Conservation (phyloP, 2,329 filamentous ascomycete species). For the Verticillium zaregamsianum region DNA sequence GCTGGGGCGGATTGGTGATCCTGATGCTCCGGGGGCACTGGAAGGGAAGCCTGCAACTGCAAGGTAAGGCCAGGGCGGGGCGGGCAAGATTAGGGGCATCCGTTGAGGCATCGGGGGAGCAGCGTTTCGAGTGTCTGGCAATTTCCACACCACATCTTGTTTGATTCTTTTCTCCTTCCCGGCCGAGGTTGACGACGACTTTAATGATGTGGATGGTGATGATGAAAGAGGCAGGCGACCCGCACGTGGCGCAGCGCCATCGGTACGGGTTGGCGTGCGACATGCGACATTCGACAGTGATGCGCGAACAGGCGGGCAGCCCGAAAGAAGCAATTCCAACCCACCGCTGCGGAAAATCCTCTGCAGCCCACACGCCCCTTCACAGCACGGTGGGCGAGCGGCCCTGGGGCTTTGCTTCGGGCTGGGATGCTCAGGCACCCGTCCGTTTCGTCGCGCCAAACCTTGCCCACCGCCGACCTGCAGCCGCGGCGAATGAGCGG, state of each 20-base stretch:
- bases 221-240: not conserved
- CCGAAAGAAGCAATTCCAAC: not conserved
- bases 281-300: not conserved
- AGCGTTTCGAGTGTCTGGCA: not conserved
- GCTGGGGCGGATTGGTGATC: not conserved
- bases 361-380: not conserved
- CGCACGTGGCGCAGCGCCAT: not conserved
- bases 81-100: not conserved
- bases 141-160: not conserved
- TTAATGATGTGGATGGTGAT: not conserved
- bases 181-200: not conserved
- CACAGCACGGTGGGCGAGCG: not conserved
- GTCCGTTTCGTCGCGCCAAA: not conserved
- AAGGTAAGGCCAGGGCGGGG: not conserved
- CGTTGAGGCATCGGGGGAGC: not conserved
- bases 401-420: not conserved
- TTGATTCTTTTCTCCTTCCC: not conserved
- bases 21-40: not conserved
- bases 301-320: not conserved
- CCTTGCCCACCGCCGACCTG: not conserved
- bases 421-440: not conserved
- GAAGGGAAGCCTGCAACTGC: not conserved
- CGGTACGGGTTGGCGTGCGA: not conserved
- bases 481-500: not conserved
- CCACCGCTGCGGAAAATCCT: not conserved